Percentiles rank a stretch among this genome's conserved stretches.
Evolutionary conservation across 2,329 filamentous ascomycete genomes (phyloP).

Genomic region (Pseudogymnoascus sp.): DNA sequence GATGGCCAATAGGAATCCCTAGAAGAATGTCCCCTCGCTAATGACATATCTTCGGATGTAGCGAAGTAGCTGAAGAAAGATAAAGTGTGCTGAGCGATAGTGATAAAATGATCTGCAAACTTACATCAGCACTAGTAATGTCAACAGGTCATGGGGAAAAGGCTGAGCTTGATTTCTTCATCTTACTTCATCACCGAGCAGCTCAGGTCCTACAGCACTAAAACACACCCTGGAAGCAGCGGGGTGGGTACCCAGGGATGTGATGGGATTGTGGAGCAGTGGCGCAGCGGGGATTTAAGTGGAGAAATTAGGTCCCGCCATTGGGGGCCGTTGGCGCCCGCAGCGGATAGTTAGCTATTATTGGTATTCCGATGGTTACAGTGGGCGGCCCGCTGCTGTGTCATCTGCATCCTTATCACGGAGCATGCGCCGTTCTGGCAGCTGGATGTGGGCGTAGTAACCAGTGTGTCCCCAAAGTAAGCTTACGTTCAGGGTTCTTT

Average conservation of each 20-base stretch:
- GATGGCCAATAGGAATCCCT: not conserved
- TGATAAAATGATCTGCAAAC: not conserved
- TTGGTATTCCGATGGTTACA: not conserved
- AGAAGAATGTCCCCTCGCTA: not conserved
- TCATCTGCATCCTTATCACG: not conserved
- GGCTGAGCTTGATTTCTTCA: not conserved
- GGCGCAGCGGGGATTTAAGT: not conserved
- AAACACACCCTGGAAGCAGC: not conserved
- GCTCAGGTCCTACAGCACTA: not conserved
- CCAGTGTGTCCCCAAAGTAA: not conserved
- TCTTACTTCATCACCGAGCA: not conserved
- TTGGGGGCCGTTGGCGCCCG: not conserved
- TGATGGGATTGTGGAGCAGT: not conserved
- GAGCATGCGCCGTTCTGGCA: not conserved
- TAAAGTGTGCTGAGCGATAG: not conserved
- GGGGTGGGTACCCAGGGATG: not conserved
- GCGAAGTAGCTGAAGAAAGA: not conserved
- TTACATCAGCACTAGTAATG: conserved; percentile 2
- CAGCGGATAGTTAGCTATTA: not conserved
- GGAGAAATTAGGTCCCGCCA: not conserved
- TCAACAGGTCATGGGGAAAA: not conserved
- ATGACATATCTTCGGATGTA: not conserved
- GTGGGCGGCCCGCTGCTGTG: not conserved
- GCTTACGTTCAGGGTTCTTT: not conserved
- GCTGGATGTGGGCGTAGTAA: not conserved